Evolutionary conservation across 2,329 filamentous ascomycete species (phyloP).

Genomic region (Fusarium annulatum): DNA sequence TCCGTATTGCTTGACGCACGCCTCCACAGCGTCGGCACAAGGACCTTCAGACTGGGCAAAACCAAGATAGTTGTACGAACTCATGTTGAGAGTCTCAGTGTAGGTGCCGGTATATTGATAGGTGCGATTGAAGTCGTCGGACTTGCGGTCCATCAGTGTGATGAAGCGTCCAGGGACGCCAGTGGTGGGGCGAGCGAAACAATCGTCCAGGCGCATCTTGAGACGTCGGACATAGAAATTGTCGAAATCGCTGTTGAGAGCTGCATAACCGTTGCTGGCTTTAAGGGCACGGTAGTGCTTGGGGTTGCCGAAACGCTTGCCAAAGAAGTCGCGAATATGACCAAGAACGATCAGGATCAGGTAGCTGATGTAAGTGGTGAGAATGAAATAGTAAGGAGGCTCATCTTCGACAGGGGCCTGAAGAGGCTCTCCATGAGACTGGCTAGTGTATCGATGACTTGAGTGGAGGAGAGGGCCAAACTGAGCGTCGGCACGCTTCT

Average conservation of each 20-base stretch:
- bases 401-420: constrained; percentile 91
- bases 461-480: constrained; percentile 87
- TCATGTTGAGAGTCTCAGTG: constrained; percentile 97
- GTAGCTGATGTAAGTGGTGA: constrained; percentile 99
- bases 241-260: constrained; percentile 97
- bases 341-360: constrained; percentile 94
- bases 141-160: constrained; percentile 89
- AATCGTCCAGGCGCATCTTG: constrained; percentile 96
- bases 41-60: constrained; percentile 98
- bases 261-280: constrained; percentile 88
- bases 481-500: constrained; percentile 85
- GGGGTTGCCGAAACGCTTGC: constrained; percentile 90
- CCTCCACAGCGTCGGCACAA: constrained; percentile 92
- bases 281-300: constrained; percentile 85
- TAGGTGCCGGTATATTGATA: constrained; percentile 91
- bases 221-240: constrained; percentile 95
- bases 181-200: constrained; percentile 91
- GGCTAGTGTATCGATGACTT: constrained; percentile 88
- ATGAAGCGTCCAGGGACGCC: constrained; percentile 96
- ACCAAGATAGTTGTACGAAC: constrained; percentile 99
- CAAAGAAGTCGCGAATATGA: constrained; percentile 96
- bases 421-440: constrained; percentile 83
- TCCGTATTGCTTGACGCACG: constrained; percentile 85
- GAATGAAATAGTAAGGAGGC: constrained; percentile 94
- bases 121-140: constrained; percentile 89